A percentile compares a stretch with the other conserved stretches of the same genome.
These are phyloP conservation scores for Pyrenochaeta sp. DNA, from an alignment of 2,329 filamentous ascomycete genomes.

Conservation along the genomic window DNA sequence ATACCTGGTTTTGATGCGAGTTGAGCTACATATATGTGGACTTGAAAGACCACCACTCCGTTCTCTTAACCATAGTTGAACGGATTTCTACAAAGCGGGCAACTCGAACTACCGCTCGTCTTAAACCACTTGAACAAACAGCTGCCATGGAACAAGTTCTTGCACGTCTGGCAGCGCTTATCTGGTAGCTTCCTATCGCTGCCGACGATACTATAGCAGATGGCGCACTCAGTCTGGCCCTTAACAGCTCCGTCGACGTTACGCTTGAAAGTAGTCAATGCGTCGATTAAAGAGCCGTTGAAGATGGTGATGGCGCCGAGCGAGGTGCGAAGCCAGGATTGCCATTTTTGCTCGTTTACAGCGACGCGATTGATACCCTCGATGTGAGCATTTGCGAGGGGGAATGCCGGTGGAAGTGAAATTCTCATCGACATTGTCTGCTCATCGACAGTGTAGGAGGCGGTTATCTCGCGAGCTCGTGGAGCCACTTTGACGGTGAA, in stretches of 20 bases:
- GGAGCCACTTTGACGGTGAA: conserved; percentile 75
- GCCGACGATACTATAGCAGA: conserved; percentile 95
- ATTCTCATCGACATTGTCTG: conserved; percentile 84
- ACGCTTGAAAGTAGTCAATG: conserved; percentile 81
- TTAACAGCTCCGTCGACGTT: conserved; percentile 90
- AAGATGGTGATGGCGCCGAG: conserved; percentile 94
- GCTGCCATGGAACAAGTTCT: conserved; percentile 87
- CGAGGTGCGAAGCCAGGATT: conserved; percentile 85
- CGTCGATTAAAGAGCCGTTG: conserved; percentile 88
- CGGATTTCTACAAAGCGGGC: conserved; percentile 89
- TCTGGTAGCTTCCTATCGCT: conserved; percentile 89
- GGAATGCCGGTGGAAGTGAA: conserved; percentile 80
- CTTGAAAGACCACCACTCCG: no score
- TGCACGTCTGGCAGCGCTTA: conserved; percentile 90
- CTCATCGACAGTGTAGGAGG: conserved; percentile 88
- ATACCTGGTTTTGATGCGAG: no score
- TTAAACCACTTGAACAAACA: conserved; percentile 98
- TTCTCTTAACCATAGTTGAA: conserved; percentile 67
- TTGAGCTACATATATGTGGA: neutral
- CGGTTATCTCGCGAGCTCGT: conserved; percentile 77
- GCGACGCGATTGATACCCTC: conserved; percentile 82
- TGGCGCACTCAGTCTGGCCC: conserved; percentile 93
- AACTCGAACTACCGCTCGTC: conserved; percentile 88
- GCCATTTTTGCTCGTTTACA: conserved; percentile 91
- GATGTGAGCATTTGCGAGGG: conserved; percentile 80